Evolutionary conservation across 768 basidiomycete species (phyloP), one percentile per base, ranked within the genome.

Genomic region (Phanerochaete carnosa): DNA sequence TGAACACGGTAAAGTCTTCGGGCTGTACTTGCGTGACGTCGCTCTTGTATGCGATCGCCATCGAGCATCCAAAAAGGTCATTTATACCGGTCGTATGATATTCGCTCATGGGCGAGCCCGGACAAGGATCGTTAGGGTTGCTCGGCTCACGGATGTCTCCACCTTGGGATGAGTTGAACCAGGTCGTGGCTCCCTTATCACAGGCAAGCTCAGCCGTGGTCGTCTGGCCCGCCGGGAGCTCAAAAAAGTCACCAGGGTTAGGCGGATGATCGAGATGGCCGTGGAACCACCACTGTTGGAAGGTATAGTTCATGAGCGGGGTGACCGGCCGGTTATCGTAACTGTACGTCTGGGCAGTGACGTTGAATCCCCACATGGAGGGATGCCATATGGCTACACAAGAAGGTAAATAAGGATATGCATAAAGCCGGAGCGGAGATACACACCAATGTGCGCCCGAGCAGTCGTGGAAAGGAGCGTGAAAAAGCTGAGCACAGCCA

Each of bases 31-130:
- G 64, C 0, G 69, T 73, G 1, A 78, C 82, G 64, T 91, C 77
- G 63, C 72, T 81, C 70, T 89, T 86, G 75, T 94, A 92, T n/a
- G 88, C 82, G 63, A 94, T 92, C 0, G 83, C 89, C 32, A 94
- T 74, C 0, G 81, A 83, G 68, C 88, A 90, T 12, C 88, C 87
- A 53, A 77, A 80, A 35, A 86, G 70, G 64, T 87, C 86, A 56
- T 77, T 70, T 0, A 79, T 49, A 0, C 82, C 83, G 0, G 73
- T 79, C 0, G 87, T 88, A 65, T 90, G 87, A 70, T 76, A 87
- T 19, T 78, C 76, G 1, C 73, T 50, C 9, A 70, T 65, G 1
- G 75, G 69, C 0, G 80, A 76, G 19, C 74, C 74, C 0, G 85
- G 84, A 61, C 87, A 89, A 4, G 77, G 75, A 59, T 83, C 68